Base-by-base conservation (phyloP, 345 rosid genomes). In the Populus euphratica region DNA sequence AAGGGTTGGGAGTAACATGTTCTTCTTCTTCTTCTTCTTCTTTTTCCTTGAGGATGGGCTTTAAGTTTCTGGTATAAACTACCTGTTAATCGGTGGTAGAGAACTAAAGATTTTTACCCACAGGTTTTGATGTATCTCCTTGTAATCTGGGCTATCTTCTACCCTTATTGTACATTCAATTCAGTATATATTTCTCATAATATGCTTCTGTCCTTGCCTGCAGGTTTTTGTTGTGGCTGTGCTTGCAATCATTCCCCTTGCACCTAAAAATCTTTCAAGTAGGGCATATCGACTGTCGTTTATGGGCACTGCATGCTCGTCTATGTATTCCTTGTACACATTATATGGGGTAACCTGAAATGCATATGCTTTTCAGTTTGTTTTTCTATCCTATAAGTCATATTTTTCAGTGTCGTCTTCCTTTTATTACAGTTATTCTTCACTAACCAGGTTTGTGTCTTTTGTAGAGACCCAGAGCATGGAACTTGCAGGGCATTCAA, bases 401-500 rank as follows among this genome's bases (percentile, higher is more conserved):
- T 59, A 59, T 9, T 59, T 56, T 59, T 23, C 63, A 59, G 38
- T 69, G 6, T 78, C 54, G 25, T 66, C 65, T 29, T 85, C 50
- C 36, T 43, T 70, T 69, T 79, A 76, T 33, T 76, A 54, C 63
- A 41, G 66, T 65, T 33, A 54, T 72, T 83, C 41, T 67, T 81
- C 56, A 61, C 73, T 77, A 77, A 81, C 68, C 21, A 39, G 39
- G 41, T 52, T 35, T 73, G 38, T 78, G 64, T 56, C 74, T 79
- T 84, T 39, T 79, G 82, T 87, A 96, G 99, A 89, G 73, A 79
- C 98, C 99, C 74, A 88, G 93, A 81, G 95, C 92, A 67, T 91
- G 91, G 96, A 96, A 92, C 84, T 76, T 94, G 90, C 98, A 88
- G 83, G 95, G 92, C 39, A 67, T 96, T 84, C 98, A 94, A 87